A percentile compares a stretch with the other conserved stretches of the same genome.
Evolutionary conservation across 1,139 yeast species (phyloP).

Genomic region (Pichia sp.): DNA sequence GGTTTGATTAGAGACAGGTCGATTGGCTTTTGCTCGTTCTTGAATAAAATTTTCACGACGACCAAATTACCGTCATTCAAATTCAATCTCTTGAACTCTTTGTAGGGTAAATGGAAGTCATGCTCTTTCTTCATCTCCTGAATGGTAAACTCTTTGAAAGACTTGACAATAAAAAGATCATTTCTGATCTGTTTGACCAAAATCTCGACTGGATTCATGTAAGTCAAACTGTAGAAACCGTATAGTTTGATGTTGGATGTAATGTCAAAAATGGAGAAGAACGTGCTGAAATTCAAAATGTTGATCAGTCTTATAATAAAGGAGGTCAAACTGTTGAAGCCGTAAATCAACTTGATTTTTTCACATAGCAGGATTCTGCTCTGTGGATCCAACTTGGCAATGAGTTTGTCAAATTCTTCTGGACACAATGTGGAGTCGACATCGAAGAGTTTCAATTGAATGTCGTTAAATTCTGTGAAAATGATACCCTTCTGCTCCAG

Average conservation of each 20-base stretch:
- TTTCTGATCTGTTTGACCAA: conserved; percentile 30
- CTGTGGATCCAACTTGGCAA: conserved; percentile 17
- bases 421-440: conserved; percentile 28
- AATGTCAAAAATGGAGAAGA: conserved; percentile 30
- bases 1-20: conserved; percentile 27
- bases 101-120: conserved; percentile 31
- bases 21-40: conserved; percentile 30
- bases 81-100: conserved; percentile 29
- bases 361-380: conserved; percentile 25
- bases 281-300: conserved; percentile 25
- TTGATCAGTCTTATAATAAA: conserved; percentile 26
- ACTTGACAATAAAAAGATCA: conserved; percentile 29
- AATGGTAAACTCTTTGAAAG: conserved; percentile 30
- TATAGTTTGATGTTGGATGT: conserved; percentile 30
- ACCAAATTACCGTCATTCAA: conserved; percentile 30
- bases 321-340: conserved; percentile 23
- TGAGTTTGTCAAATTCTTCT: conserved; percentile 23
- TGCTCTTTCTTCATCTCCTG: conserved; percentile 32
- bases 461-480: conserved; percentile 26
- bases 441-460: conserved; percentile 28
- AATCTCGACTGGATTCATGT: conserved; percentile 29
- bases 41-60: conserved; percentile 29
- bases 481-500: conserved; percentile 27
- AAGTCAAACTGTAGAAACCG: conserved; percentile 28
- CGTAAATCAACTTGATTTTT: conserved; percentile 28